Percentiles rank a stretch among this genome's conserved stretches.
Evolutionary conservation across 176 grass and related monocot genomes (phyloP).

Genomic region (Cenchrus purpureus): DNA sequence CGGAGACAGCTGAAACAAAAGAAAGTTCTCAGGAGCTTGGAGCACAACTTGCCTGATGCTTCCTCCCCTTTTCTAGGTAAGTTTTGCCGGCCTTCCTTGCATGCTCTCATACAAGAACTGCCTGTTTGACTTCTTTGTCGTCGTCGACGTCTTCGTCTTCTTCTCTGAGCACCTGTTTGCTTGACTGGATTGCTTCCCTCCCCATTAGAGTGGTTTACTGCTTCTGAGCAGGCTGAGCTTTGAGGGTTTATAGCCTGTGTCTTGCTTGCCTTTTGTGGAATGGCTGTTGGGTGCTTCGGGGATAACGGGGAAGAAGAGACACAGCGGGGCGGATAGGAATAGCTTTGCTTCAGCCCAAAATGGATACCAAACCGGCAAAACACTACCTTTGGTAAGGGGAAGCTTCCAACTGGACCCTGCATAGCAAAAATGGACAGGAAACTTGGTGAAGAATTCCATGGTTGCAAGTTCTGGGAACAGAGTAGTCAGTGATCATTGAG

Average conservation of each 20-base stretch:
- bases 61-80: constrained; percentile 24
- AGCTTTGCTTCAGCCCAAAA: constrained; percentile 7
- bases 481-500: background rate
- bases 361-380: background rate
- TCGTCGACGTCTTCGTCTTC: background rate
- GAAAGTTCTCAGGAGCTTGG: constrained; percentile 19
- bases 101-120: background rate
- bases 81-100: background rate
- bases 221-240: background rate
- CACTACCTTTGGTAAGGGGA: background rate
- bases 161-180: background rate
- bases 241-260: background rate
- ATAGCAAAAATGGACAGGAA: constrained; percentile 27
- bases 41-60: constrained; percentile 3
- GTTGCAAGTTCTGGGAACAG: constrained; percentile 22
- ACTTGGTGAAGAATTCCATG: constrained; percentile 11
- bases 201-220: constrained; percentile 10
- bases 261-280: constrained; percentile 9
- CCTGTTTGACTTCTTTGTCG: constrained; percentile 2
- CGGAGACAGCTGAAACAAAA: background rate
- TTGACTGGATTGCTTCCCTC: constrained; percentile 21
- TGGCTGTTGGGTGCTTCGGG: background rate
- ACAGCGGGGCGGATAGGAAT: background rate
- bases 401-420: background rate
- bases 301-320: background rate